Conservation (phyloP, 805 yeast genomes). For the Schwanniomyces vanrijiae region DNA sequence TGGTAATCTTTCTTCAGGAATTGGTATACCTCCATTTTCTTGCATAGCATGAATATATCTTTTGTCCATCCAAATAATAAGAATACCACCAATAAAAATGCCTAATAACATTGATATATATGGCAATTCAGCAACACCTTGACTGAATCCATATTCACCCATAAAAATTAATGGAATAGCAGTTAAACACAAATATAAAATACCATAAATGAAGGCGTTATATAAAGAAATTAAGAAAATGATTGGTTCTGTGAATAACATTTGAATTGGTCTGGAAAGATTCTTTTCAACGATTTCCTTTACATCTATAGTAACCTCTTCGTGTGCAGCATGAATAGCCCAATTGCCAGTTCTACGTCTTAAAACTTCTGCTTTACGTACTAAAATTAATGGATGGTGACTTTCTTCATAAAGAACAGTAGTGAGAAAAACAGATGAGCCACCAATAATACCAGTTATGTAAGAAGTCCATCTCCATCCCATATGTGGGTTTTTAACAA, state of each 20-base stretch:
- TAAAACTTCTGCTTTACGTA: slow-evolving; percentile 31
- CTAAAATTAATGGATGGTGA: slow-evolving; percentile 38
- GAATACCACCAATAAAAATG: slow-evolving; percentile 54
- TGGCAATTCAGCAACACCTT: slow-evolving; percentile 75
- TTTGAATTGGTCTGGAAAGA: slow-evolving; percentile 35
- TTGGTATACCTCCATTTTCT: slow-evolving; percentile 42
- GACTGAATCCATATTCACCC: slow-evolving; percentile 54
- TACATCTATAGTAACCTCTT: slow-evolving; percentile 28
- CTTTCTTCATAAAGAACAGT: slow-evolving; percentile 37
- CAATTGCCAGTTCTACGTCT: slow-evolving; percentile 42
- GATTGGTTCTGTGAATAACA: slow-evolving; percentile 44
- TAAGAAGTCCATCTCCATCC: slow-evolving; percentile 65
- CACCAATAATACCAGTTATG: slow-evolving; percentile 44
- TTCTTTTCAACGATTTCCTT: slow-evolving; percentile 37
- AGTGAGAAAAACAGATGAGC: slow-evolving; percentile 29
- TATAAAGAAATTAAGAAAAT: slow-evolving; percentile 43
- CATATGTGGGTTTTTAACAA: slow-evolving; percentile 33
- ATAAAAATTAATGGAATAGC: slow-evolving; percentile 48
- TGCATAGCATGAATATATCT: slow-evolving; percentile 40
- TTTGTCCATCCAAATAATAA: slow-evolving; percentile 56
- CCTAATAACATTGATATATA: slow-evolving; percentile 78
- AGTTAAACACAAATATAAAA: slow-evolving; percentile 45
- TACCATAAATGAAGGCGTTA: slow-evolving; percentile 50
- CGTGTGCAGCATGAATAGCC: slow-evolving; percentile 41
- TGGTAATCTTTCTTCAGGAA: slow-evolving; percentile 74